A percentile compares a stretch with the other conserved stretches of the same genome.
These are phyloP conservation scores for Aspergillus versicolor DNA, from an alignment of 2,329 filamentous ascomycete species.

Conservation along the genomic window DNA sequence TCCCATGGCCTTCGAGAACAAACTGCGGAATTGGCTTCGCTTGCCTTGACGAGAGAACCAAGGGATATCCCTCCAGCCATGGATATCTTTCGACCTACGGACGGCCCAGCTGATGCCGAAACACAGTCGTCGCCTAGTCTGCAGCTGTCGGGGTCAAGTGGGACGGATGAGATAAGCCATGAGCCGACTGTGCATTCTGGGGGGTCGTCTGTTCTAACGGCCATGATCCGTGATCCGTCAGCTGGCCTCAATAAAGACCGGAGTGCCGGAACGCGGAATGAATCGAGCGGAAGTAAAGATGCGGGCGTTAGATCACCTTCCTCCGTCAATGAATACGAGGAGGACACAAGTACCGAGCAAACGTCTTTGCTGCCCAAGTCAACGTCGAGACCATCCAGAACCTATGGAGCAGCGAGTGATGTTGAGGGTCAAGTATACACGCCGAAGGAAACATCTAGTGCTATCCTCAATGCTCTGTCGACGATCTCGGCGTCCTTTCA, in stretches of 20 bases:
- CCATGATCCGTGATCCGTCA: constrained; percentile 48
- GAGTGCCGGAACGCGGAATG: constrained; percentile 12
- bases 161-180: constrained; percentile 17
- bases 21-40: constrained; percentile 81
- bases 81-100: constrained; percentile 28
- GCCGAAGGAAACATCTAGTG: constrained; percentile 11
- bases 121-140: constrained; percentile 23
- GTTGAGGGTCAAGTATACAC: constrained; percentile 28
- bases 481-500: constrained; percentile 25
- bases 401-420: constrained; percentile 34
- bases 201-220: constrained; percentile 50
- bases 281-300: constrained; percentile 12
- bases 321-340: constrained; percentile 12
- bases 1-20: constrained; percentile 76
- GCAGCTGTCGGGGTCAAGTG: constrained; percentile 16
- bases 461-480: constrained; percentile 19
- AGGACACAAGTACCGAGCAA: constrained; percentile 32
- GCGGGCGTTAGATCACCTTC: constrained; percentile 16
- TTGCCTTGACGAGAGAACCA: constrained; percentile 62
- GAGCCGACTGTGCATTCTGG: constrained; percentile 22
- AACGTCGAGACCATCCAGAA: constrained; percentile 26
- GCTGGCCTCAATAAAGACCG: constrained; percentile 19
- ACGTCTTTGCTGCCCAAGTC: constrained; percentile 36
- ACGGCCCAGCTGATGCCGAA: neutral
- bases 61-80: constrained; percentile 29